These are phyloP conservation scores for Apiospora malaysiana DNA, from an alignment of 2,329 filamentous ascomycete genomes.

Conservation along the genomic window DNA sequence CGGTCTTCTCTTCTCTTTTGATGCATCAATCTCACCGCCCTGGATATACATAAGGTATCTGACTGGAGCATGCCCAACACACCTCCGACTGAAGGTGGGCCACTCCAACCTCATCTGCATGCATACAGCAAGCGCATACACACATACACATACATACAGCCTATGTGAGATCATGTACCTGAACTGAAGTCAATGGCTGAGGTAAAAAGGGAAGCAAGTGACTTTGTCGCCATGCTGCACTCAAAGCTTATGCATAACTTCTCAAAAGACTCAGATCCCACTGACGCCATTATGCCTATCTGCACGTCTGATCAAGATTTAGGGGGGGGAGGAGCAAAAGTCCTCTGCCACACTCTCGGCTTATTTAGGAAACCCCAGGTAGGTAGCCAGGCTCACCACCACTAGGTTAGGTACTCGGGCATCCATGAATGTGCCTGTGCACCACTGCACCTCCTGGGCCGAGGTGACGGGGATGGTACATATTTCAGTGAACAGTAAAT, in stretches of 20 bases:
- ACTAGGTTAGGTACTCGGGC: neutral
- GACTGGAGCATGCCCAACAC: neutral
- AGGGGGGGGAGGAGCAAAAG: neutral
- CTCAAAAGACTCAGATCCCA: neutral
- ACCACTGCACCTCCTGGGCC: neutral
- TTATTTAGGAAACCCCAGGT: too few species aligned
- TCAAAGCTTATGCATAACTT: constrained; percentile 6
- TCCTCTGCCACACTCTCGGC: neutral
- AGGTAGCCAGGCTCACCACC: too few species aligned
- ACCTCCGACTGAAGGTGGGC: neutral
- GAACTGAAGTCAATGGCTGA: neutral
- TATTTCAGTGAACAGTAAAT: neutral
- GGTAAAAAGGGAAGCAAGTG: neutral
- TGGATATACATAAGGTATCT: neutral
- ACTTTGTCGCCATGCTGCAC: neutral
- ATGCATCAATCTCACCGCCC: neutral
- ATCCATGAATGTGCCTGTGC: neutral
- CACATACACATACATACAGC: neutral
- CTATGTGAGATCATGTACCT: constrained; percentile 14
- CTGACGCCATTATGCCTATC: neutral
- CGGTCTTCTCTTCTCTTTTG: neutral
- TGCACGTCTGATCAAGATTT: neutral
- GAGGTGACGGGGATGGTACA: neutral
- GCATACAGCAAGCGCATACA: neutral
- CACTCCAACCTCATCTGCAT: neutral